phyloP scores from a whole-genome alignment of 176 grass and related monocot genomes.

The Aegilops longissima region DNA sequence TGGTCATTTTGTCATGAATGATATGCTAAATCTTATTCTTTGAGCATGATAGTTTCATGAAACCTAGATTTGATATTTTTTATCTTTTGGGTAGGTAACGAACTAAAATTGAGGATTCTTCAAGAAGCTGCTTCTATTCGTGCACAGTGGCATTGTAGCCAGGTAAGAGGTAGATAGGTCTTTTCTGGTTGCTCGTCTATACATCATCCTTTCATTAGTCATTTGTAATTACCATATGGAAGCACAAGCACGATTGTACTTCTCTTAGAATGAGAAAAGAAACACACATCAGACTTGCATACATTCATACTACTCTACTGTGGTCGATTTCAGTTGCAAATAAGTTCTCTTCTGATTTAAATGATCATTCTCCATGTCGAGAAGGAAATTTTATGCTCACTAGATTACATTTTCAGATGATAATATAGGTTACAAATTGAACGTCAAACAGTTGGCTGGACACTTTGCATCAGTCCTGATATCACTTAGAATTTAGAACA shows the following conservation, averaged over 20 bases:
- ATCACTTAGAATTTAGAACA: not conserved
- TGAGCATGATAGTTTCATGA: too few relatives aligned
- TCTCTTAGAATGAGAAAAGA: not conserved
- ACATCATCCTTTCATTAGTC: slow-evolving; percentile 3
- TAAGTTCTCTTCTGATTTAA: not conserved
- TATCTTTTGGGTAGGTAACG: too few relatives aligned
- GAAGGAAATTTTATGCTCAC: not conserved
- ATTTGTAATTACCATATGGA: slow-evolving; percentile 17
- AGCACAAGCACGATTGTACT: not conserved
- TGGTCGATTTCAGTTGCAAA: not conserved
- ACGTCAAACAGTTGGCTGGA: not conserved
- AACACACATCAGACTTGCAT: not conserved
- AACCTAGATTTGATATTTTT: too few relatives aligned
- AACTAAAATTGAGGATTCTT: slow-evolving; percentile 50
- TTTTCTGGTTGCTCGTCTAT: slow-evolving; percentile 14
- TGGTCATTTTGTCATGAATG: too few relatives aligned
- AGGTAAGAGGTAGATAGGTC: slow-evolving; percentile 21
- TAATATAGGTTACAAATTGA: not conserved
- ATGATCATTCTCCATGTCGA: not conserved
- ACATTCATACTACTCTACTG: not conserved
- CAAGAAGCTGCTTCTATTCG: slow-evolving; percentile 70
- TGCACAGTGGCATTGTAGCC: slow-evolving; percentile 58
- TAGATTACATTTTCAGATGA: not conserved
- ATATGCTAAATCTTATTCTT: too few relatives aligned
- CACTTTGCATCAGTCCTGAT: not conserved